Percentiles rank a stretch among this genome's conserved stretches.
phyloP scores from a whole-genome alignment of 768 basidiomycete genomes.

The Lepiota subincarnata region DNA sequence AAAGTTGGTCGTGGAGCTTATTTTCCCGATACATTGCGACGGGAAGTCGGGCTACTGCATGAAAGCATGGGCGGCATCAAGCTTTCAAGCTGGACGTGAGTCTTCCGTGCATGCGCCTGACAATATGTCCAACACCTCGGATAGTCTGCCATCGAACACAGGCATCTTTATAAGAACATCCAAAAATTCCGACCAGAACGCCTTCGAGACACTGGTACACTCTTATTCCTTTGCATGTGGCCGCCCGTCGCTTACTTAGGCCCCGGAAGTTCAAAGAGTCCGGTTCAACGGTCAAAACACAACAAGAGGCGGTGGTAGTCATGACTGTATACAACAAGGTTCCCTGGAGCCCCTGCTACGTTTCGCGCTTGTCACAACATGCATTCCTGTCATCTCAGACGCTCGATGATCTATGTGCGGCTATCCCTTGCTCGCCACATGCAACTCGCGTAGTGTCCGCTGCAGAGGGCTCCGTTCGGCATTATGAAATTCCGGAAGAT shows the following conservation, averaged over 20 bases:
- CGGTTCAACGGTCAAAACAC: constrained; percentile 3
- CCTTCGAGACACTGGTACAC: constrained; percentile 38
- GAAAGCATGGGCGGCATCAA: constrained; percentile 45
- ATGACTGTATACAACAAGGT: constrained; percentile 59
- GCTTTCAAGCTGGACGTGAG: constrained; percentile 63
- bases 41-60: constrained; percentile 47
- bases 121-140: background rate
- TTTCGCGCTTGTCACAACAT: constrained; percentile 65
- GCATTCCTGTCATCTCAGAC: constrained; percentile 68
- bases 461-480: constrained; percentile 13
- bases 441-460: constrained; percentile 33
- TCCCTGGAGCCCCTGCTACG: constrained; percentile 55
- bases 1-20: constrained; percentile 27
- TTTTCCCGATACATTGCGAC: constrained; percentile 32
- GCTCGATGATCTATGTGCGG: constrained; percentile 54
- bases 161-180: constrained; percentile 57
- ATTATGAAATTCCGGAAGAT: constrained; percentile 10
- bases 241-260: constrained; percentile 17
- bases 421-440: constrained; percentile 47
- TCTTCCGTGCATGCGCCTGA: background rate
- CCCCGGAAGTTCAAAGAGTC: background rate
- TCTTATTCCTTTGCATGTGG: background rate
- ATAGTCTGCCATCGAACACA: constrained; percentile 4
- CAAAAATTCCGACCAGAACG: constrained; percentile 65
- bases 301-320: constrained; percentile 47